Evolutionary conservation across 495 filamentous ascomycete species (phyloP), one percentile per base, ranked within the genome.

Genomic region (Entonaema liquescens): DNA sequence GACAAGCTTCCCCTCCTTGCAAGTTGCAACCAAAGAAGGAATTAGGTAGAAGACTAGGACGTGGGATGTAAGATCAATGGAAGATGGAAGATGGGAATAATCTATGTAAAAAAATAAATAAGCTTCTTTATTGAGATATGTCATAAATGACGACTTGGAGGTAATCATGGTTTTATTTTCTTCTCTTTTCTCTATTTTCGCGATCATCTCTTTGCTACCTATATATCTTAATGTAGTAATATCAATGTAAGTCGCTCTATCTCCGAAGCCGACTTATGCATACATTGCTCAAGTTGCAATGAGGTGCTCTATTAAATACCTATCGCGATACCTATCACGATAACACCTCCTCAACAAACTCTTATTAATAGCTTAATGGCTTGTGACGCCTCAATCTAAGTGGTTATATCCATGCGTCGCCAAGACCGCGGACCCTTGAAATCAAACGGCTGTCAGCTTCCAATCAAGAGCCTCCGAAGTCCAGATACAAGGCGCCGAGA

Each of bases 391-490:
- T 47, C 42, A 47, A 47, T 47, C 12, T 21, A 47, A 47, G 17
- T 17, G 42, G 17, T 47, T 21, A 47, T 44, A 19, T 21, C 17
- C 17, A 47, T 19, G 17, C 17, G 17, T 7, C 23, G 42, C 42
- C 42, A 47, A 47, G 42, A 13, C 2, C 42, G 9, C 21, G 42
- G 9, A 47, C 42, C 42, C 42, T 40, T 19, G 19, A 47, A 47
- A 9, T 19, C 1, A 47, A 47, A 47, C 42, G 42, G 17, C n/a
- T 44, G n/a, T 21, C n/a, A 44, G n/a, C 17, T 42, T 44, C 40
- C 42, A 47, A 47, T 47, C 42, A 47, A 47, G 42, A 47, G 42
- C 42, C 42, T 47, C 42, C 9, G 19, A 47, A 47, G 42, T 47
- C 13, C 4, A 11, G 23, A 47, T 21, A 47, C 42, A 40, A n/a